Base-by-base conservation (phyloP, 2,329 filamentous ascomycete species). In the Aspergillus melleus region DNA sequence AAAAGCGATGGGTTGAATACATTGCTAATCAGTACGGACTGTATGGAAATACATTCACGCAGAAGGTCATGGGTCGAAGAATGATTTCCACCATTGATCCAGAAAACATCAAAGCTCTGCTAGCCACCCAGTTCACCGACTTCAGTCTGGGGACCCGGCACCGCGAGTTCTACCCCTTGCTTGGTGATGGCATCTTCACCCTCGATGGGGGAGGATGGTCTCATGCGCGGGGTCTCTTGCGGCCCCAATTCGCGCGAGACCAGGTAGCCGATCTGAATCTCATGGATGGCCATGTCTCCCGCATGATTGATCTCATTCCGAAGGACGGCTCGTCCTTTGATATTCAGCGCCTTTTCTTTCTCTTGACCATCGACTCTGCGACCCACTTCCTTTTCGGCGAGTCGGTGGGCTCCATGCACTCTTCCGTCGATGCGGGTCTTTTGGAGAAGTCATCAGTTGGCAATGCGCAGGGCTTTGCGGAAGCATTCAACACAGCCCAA, bases 331-430 rank as follows among this genome's bases (percentile, higher is more conserved):
- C 67, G 10, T 65, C 85, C 9, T 80, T 96, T 42, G 87, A 96
- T 65, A 86, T 94, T 4, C 84, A 87, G 63, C 87, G 91, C 60
- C 79, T 96, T 46, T 89, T 96, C 76, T 96, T 91, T 78, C 83
- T 90, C 30, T 89, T 88, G 69, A 93, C 92, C 0, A 82, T 96
- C 16, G 93, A 97, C 75, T 88, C 90, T 4, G 87, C 91, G 2
- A 96, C 92, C 0, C 90, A 96, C 67, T 96, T 96, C 72, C 79
- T 97, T 26, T 84, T 96, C 1, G 93, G 93, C 3, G 82, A 87
- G 61, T 90, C 90, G 59, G 88, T 94, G 14, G 85, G 84, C 49
- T 86, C 83, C 62, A 74, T 79, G 68, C 58, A 71, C 6, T 66
- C 72, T 4, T 68, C 69, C 4, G 63, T 77, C 9, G 69, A 72